A percentile compares a stretch with the other conserved stretches of the same genome.
Conservation (phyloP, 306 rosid species). For the Quercus variabilis region DNA sequence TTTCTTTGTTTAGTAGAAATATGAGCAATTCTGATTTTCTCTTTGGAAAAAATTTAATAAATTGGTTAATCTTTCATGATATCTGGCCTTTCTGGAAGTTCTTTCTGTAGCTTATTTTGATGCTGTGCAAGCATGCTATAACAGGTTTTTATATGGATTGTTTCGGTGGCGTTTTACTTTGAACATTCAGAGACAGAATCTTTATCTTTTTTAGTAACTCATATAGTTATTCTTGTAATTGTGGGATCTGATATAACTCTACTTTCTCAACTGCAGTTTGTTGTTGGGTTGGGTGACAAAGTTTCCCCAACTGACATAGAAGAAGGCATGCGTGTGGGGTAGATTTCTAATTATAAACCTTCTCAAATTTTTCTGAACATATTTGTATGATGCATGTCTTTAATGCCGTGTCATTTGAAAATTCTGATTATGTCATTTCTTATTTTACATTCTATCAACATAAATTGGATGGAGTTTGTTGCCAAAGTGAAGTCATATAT, state of each 20-base stretch:
- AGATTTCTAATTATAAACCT: constrained; percentile 24
- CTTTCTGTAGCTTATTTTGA: neutral
- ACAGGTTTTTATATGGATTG: neutral
- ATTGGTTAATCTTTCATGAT: neutral
- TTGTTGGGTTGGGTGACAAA: constrained; percentile 97
- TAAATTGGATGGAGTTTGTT: neutral
- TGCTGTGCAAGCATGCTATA: neutral
- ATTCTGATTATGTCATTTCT: neutral
- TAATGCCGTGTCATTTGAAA: neutral
- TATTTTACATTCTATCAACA: neutral
- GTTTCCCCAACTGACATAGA: constrained; percentile 99
- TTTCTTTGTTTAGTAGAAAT: neutral
- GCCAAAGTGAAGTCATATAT: neutral
- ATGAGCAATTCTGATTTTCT: neutral
- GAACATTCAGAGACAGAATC: neutral
- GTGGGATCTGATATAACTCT: constrained; percentile 29
- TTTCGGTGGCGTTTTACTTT: neutral
- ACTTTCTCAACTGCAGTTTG: constrained; percentile 65
- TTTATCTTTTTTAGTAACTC: neutral
- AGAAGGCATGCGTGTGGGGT: constrained; percentile 99
- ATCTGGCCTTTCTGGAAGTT: neutral
- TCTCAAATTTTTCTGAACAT: neutral
- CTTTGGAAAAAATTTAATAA: neutral
- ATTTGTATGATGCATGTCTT: neutral
- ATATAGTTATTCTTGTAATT: neutral